A percentile compares a stretch with the other conserved stretches of the same genome.
Evolutionary conservation across 495 filamentous ascomycete species (phyloP).

Genomic region (Neurospora sp.): DNA sequence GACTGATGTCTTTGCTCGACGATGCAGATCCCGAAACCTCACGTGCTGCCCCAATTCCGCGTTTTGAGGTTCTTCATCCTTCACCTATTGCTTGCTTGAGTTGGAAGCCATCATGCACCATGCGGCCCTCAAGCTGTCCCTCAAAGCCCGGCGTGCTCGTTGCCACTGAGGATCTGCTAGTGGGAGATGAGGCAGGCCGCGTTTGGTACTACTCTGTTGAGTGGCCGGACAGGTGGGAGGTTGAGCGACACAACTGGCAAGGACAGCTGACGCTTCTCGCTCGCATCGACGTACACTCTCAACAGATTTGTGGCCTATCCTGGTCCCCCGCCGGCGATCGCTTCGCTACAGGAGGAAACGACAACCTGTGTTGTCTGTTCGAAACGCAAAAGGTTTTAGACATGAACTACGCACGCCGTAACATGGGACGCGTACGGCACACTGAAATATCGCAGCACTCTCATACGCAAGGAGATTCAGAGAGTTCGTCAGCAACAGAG

Average conservation of each 20-base stretch:
- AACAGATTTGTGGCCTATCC: slow-evolving; percentile 85
- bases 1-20: slow-evolving; percentile 43
- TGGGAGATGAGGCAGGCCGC: slow-evolving; percentile 78
- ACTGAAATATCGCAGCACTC: not conserved
- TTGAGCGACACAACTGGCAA: slow-evolving; percentile 52
- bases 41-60: slow-evolving; percentile 27
- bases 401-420: not conserved
- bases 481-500: slow-evolving; percentile 4
- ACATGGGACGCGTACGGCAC: not conserved
- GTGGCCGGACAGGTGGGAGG: slow-evolving; percentile 58
- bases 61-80: slow-evolving; percentile 65
- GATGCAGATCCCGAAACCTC: slow-evolving; percentile 5
- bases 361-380: slow-evolving; percentile 81
- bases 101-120: slow-evolving; percentile 47
- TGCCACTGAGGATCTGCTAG: slow-evolving; percentile 68
- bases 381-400: slow-evolving; percentile 51
- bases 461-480: slow-evolving; percentile 1
- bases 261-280: slow-evolving; percentile 70
- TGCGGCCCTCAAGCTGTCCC: slow-evolving; percentile 28
- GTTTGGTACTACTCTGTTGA: slow-evolving; percentile 86
- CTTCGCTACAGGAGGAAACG: slow-evolving; percentile 87
- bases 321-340: slow-evolving; percentile 71
- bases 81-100: slow-evolving; percentile 65
- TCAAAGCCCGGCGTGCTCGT: slow-evolving; percentile 28
- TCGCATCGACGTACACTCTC: slow-evolving; percentile 67